These are phyloP conservation scores for Coemansia sp. DNA, from an alignment of 192 early-diverging fungal genomes.

Conservation along the genomic window DNA sequence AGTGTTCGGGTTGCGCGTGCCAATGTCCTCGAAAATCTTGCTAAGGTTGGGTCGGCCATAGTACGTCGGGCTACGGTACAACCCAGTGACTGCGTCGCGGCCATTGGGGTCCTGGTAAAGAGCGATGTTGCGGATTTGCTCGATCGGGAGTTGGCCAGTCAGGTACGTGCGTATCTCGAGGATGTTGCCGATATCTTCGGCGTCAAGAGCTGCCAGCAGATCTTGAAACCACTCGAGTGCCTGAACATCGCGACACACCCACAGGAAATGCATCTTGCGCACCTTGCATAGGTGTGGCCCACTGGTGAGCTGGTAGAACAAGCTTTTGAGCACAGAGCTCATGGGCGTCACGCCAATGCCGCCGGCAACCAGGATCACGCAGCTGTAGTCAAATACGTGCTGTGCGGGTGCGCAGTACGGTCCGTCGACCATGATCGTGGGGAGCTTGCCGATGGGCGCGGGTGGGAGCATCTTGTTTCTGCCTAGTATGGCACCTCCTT, in stretches of 20 bases:
- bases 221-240: conserved; percentile 70
- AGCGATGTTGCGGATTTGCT: conserved; percentile 63
- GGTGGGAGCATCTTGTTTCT: conserved; percentile 19
- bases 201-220: conserved; percentile 60
- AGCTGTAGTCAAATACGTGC: conserved; percentile 67
- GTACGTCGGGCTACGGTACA: conserved; percentile 63
- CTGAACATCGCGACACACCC: conserved; percentile 64
- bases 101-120: conserved; percentile 55
- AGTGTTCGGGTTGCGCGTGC: conserved; percentile 50
- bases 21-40: conserved; percentile 62
- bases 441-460: conserved; percentile 17
- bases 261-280: conserved; percentile 61
- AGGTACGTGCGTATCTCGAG: conserved; percentile 67
- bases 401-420: conserved; percentile 80
- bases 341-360: conserved; percentile 79
- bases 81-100: conserved; percentile 69
- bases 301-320: conserved; percentile 56
- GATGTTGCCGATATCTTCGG: conserved; percentile 55
- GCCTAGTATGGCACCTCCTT: not conserved
- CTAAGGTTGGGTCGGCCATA: conserved; percentile 81
- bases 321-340: conserved; percentile 65
- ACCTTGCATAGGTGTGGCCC: conserved; percentile 20
- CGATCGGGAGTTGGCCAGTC: conserved; percentile 57
- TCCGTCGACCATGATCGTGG: conserved; percentile 71
- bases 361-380: conserved; percentile 59